Conservation (phyloP, 345 rosid genomes). For the Kandelia obovata region DNA sequence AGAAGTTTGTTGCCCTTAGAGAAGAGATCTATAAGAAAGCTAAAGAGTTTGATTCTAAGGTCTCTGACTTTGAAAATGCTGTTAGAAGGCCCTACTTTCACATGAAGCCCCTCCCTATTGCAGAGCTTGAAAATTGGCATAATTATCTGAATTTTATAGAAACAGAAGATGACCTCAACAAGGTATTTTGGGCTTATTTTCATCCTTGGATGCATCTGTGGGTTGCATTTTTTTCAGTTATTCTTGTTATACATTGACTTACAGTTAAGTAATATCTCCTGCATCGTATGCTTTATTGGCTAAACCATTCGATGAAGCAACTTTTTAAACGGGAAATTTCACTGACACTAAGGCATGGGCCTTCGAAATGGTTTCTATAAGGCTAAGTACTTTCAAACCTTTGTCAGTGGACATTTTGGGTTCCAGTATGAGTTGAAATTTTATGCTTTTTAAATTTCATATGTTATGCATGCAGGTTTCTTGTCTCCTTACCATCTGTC, state of each 20-base stretch:
- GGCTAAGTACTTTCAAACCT: constrained; percentile 91
- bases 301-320: constrained; percentile 96
- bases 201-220: constrained; percentile 31
- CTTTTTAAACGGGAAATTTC: constrained; percentile 86
- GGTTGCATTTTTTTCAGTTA: constrained; percentile 55
- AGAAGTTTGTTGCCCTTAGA: constrained; percentile 75
- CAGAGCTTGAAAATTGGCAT: constrained; percentile 98
- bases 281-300: constrained; percentile 94
- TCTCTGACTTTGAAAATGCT: constrained; percentile 91
- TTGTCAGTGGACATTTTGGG: constrained; percentile 72
- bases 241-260: constrained; percentile 55
- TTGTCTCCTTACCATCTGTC: constrained; percentile 93
- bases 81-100: constrained; percentile 97
- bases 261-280: constrained; percentile 93
- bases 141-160: constrained; percentile 79
- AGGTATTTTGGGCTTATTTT: constrained; percentile 64
- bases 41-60: constrained; percentile 91
- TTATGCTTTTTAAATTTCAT: constrained; percentile 64
- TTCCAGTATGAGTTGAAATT: constrained; percentile 47
- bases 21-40: constrained; percentile 91
- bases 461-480: constrained; percentile 98
- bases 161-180: constrained; percentile 75
- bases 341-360: constrained; percentile 93
- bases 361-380: constrained; percentile 88
- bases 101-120: constrained; percentile 77